Percentiles rank a stretch among this genome's conserved stretches.
phyloP scores from a whole-genome alignment of 2,329 filamentous ascomycete genomes.

The Diaporthe ilicicola region DNA sequence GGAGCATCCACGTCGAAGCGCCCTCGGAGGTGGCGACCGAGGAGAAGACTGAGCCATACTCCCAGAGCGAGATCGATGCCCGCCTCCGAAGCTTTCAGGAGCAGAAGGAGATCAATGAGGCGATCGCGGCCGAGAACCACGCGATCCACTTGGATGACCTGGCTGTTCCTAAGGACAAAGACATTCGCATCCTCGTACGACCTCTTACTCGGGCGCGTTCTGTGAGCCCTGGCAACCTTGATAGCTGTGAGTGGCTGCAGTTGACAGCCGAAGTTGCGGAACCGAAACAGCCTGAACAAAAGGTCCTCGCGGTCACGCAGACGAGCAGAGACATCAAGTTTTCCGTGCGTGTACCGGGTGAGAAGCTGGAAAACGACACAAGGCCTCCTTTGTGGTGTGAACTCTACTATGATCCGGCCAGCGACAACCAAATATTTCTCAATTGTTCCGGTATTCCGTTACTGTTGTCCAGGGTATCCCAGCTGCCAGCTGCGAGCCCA shows the following conservation, averaged over 20 bases:
- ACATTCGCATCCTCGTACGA: conserved; percentile 65
- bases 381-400: conserved; percentile 66
- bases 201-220: conserved; percentile 62
- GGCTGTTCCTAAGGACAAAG: conserved; percentile 52
- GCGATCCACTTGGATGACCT: conserved; percentile 64
- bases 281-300: conserved; percentile 60
- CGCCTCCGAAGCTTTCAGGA: conserved; percentile 57
- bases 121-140: conserved; percentile 46
- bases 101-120: conserved; percentile 48
- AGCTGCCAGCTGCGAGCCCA: conserved; percentile 47
- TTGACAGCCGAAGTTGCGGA: conserved; percentile 63
- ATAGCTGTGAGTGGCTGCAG: conserved; percentile 65
- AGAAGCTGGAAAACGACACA: conserved; percentile 51
- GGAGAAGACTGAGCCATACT: conserved; percentile 68
- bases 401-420: conserved; percentile 67
- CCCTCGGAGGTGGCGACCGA: conserved; percentile 40
- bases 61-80: conserved; percentile 62
- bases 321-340: conserved; percentile 69
- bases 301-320: conserved; percentile 68
- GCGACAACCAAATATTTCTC: conserved; percentile 65
- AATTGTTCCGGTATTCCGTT: conserved; percentile 66
- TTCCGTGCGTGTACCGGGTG: conserved; percentile 63
- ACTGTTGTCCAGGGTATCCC: conserved; percentile 55
- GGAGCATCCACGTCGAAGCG: conserved; percentile 49
- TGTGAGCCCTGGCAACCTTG: conserved; percentile 61